A percentile compares a stretch with the other conserved stretches of the same genome.
phyloP scores from a whole-genome alignment of 1,284 basidiomycete species.

The Cryptococcus maquisensis region DNA sequence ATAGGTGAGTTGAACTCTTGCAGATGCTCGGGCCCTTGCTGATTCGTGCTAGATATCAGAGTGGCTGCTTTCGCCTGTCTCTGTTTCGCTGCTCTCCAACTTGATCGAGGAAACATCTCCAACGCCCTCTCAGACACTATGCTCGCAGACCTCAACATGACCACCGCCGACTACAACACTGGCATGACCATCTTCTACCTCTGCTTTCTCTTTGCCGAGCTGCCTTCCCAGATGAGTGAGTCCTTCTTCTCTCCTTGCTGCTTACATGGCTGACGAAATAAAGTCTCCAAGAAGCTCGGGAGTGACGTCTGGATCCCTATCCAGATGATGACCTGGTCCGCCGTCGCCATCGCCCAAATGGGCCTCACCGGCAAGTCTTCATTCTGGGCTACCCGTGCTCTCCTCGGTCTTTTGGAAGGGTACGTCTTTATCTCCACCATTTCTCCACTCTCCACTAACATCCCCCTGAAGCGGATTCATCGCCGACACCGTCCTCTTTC shows the following conservation, averaged over 20 bases:
- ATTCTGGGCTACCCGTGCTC: constrained; percentile 40
- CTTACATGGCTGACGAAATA: not conserved
- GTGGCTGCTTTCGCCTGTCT: constrained; percentile 13
- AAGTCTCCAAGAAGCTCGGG: constrained; percentile 47
- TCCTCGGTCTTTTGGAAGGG: constrained; percentile 45
- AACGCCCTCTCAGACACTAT: constrained; percentile 47
- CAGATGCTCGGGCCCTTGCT: not conserved
- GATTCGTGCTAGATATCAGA: not conserved
- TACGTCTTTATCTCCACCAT: not conserved
- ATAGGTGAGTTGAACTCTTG: constrained; percentile 17
- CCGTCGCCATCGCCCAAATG: constrained; percentile 35
- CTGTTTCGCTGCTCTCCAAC: constrained; percentile 38
- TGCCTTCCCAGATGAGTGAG: constrained; percentile 40
- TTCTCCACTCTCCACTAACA: not conserved
- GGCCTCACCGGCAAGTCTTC: constrained; percentile 23
- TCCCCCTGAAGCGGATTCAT: constrained; percentile 49
- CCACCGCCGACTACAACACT: constrained; percentile 45
- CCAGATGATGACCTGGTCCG: constrained; percentile 45
- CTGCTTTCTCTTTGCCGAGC: constrained; percentile 30
- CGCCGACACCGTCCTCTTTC: constrained; percentile 39
- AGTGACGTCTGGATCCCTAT: constrained; percentile 46
- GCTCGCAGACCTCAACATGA: constrained; percentile 42
- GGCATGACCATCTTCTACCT: constrained; percentile 30
- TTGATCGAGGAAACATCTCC: constrained; percentile 39
- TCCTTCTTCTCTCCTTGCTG: not conserved